Evolutionary conservation across 2,329 filamentous ascomycete species (phyloP).

Genomic region (Fusarium coffeatum): DNA sequence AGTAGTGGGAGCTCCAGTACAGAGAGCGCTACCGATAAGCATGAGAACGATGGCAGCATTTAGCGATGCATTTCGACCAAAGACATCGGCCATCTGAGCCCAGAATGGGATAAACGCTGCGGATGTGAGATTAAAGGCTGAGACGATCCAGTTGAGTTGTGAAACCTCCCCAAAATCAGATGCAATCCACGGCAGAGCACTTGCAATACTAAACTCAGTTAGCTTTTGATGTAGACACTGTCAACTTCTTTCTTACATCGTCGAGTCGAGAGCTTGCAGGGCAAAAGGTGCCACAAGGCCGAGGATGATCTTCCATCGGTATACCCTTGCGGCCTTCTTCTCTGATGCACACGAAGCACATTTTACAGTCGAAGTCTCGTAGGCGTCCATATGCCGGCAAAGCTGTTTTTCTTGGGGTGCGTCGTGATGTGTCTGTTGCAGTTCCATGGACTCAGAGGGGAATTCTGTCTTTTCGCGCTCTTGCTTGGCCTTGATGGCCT

Average conservation of each 20-base stretch:
- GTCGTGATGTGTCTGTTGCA: slow-evolving; percentile 7
- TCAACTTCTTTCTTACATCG: slow-evolving; percentile 57
- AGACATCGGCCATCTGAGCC: slow-evolving; percentile 73
- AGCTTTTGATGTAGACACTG: neutral
- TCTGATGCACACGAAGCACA: slow-evolving; percentile 52
- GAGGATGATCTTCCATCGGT: slow-evolving; percentile 69
- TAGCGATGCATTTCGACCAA: slow-evolving; percentile 69
- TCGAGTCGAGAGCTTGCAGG: slow-evolving; percentile 71
- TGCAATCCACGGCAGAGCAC: slow-evolving; percentile 65
- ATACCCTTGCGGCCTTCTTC: slow-evolving; percentile 49
- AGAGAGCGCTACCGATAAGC: slow-evolving; percentile 70
- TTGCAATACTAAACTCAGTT: slow-evolving; percentile 48
- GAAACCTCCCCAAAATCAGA: slow-evolving; percentile 69
- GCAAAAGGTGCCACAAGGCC: slow-evolving; percentile 71
- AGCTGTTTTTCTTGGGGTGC: slow-evolving; percentile 10
- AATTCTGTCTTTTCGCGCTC: slow-evolving; percentile 9
- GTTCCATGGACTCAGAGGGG: neutral
- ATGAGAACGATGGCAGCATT: slow-evolving; percentile 68
- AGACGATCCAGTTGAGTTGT: slow-evolving; percentile 76
- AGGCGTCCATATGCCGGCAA: slow-evolving; percentile 40
- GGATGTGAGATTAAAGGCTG: slow-evolving; percentile 74
- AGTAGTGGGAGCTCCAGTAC: slow-evolving; percentile 65
- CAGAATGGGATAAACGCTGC: slow-evolving; percentile 75
- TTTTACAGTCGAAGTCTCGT: slow-evolving; percentile 19
- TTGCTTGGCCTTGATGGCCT: slow-evolving; percentile 20